Conservation (phyloP, 345 rosid genomes). For the Schrenkiella parvula region DNA sequence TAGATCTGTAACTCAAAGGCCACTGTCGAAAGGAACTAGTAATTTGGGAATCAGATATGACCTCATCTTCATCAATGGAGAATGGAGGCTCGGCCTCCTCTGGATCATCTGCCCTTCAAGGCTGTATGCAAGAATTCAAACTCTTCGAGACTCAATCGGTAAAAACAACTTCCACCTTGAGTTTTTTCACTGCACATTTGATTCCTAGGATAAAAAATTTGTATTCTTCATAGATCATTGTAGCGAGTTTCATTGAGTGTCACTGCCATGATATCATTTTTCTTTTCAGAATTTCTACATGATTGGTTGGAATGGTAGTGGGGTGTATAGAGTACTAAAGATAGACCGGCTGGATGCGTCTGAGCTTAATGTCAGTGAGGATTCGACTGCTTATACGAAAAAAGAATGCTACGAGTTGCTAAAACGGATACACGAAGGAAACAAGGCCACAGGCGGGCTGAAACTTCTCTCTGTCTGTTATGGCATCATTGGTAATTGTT, state of each 20-base stretch:
- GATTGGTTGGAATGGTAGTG: constrained; percentile 40
- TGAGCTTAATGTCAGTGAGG: constrained; percentile 77
- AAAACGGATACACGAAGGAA: constrained; percentile 89
- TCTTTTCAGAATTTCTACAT: constrained; percentile 28
- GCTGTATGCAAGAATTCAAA: constrained; percentile 34
- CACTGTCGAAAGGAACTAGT: not conserved
- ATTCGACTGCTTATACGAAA: constrained; percentile 66
- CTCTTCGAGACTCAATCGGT: constrained; percentile 37
- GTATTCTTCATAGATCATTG: not conserved
- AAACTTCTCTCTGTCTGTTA: constrained; percentile 81
- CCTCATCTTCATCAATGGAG: constrained; percentile 20
- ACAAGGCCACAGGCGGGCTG: constrained; percentile 84
- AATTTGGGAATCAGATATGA: constrained; percentile 1
- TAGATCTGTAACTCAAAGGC: constrained; percentile 17
- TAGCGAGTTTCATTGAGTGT: not conserved
- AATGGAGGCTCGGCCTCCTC: constrained; percentile 19
- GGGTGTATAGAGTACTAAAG: constrained; percentile 33
- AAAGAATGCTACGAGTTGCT: constrained; percentile 70
- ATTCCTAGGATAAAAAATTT: not conserved
- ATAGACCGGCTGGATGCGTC: constrained; percentile 53
- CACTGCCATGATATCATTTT: not conserved
- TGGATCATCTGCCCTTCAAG: constrained; percentile 13
- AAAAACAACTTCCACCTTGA: not conserved
- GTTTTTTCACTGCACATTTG: not conserved
- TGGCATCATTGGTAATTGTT: constrained; percentile 82